Conservation (phyloP, 2,329 filamentous ascomycete genomes). For the Cercospora berteroae region DNA sequence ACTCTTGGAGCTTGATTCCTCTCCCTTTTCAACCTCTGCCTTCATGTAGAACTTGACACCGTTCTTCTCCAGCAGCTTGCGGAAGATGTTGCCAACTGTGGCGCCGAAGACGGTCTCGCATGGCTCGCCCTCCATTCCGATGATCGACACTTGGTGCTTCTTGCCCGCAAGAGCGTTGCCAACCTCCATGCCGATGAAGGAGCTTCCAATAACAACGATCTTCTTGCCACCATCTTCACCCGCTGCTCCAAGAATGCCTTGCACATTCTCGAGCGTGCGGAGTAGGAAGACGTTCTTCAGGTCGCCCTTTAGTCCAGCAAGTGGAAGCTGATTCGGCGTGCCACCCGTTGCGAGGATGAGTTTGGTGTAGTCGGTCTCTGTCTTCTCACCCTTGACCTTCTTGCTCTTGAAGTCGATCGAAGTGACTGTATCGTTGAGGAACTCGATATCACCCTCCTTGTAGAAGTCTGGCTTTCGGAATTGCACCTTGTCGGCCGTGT, state of each 20-base stretch:
- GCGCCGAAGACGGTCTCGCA: constrained; percentile 83
- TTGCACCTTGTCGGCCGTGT: constrained; percentile 74
- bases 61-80: constrained; percentile 74
- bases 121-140: constrained; percentile 84
- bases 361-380: constrained; percentile 77
- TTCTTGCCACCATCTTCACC: constrained; percentile 81
- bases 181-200: constrained; percentile 98
- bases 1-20: constrained; percentile 64
- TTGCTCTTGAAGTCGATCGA: constrained; percentile 73
- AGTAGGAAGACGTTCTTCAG: constrained; percentile 85
- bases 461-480: constrained; percentile 78
- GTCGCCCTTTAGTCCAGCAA: constrained; percentile 78
- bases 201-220: constrained; percentile 85
- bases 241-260: constrained; percentile 74
- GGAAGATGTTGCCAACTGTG: constrained; percentile 77
- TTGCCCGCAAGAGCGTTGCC: constrained; percentile 73
- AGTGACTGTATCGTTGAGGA: constrained; percentile 59
- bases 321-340: constrained; percentile 68
- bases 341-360: constrained; percentile 89
- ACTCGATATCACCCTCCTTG: constrained; percentile 58
- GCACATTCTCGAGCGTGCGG: constrained; percentile 71
- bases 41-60: constrained; percentile 86
- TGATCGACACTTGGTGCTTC: constrained; percentile 78
- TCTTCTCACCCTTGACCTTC: constrained; percentile 70
- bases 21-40: constrained; percentile 78